Evolutionary conservation across 1,284 basidiomycete species (phyloP), one percentile per base, ranked within the genome.

Genomic region (Grifola frondosa): DNA sequence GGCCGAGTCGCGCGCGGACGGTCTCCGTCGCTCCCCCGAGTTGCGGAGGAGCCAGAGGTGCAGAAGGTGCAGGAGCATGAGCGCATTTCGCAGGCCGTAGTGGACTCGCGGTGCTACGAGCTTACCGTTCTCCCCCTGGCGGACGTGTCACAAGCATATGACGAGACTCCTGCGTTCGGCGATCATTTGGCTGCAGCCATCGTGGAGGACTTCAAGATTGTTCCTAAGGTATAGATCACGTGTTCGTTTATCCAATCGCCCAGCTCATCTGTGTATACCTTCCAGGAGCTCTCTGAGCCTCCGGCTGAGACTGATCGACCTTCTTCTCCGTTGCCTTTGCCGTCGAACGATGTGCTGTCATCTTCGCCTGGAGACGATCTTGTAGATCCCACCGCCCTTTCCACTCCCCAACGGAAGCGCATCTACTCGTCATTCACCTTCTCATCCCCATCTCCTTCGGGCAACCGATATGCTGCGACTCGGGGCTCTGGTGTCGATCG

Each of bases 381-480:
- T 19, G 11, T 39, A 6, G 23, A 32, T n/a, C 29, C 32, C 33
- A 35, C 31, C 37, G 58, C 65, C 20, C 78, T 85, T 50, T 78
- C 81, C 11, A 87, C 86, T 1, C 84, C 84, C 2, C 81, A 88
- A 57, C 78, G 83, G 53, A 79, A 80, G 56, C 71, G 71, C 45
- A 79, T 81, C 45, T 85, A 84, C 58, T 73, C 82, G n/a, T 70
- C 81, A 2, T 88, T 88, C 60, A 88, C 85, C 5, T 88, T 88
- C 67, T 75, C 77, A 6, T 80, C 83, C 0, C 84, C 85, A 3
- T 82, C 81, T 1, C 77, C 78, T 10, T 69, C 76, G 0, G 73
- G 74, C 40, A 64, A 75, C 44, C 78, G 80, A 34, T 74, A 71
- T 61, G 54, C 59, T 8, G 58, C 64, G 8, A 33, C 48, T 6